Evolutionary conservation across 768 basidiomycete species (phyloP), one percentile per base, ranked within the genome.

Genomic region (Austroboletus eburneus): DNA sequence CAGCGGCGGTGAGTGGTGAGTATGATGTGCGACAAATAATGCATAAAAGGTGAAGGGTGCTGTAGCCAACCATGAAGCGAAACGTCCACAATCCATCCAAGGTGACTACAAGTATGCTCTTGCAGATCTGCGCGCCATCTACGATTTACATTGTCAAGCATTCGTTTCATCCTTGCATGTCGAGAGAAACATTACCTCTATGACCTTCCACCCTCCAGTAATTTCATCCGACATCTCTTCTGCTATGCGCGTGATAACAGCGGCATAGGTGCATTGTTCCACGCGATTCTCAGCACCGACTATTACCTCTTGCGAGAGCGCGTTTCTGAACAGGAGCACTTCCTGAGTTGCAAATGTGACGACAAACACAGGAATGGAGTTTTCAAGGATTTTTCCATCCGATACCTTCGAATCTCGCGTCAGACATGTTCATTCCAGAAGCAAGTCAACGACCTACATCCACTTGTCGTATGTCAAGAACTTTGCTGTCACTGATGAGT

Each of bases 161-260:
- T n/a, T 27, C 20, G 7, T 22, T 33, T 20, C 18, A 45, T 27
- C 20, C 6, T 27, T 2, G 20, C 29, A 34, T 21, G 23, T 33
- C 14, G 16, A 20, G n/a, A 25, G 4, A n/a, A 13, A 27, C 69
- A 79, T 42, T 62, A 93, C 92, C 83, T 98, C 95, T 22, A 97
- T 78, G 43, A 98, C 81, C 69, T 97, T 98, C 95, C 96, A 99
- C 12, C 96, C 96, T 35, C 91, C 93, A 0, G 96, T 99, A 37
- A 96, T 74, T 65, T 93, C 90, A 63, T 98, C 89, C 23, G 82
- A 83, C 51, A 97, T 71, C 62, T 97, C 91, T 57, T 86, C 85
- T 61, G 90, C 85, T 24, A 91, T 70, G 22, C 94, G 80, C 16
- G 94, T 97, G 49, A 99, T 68, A 1, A 91, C 93, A 21, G 92